phyloP scores from a whole-genome alignment of 176 grass and related monocot genomes.

The Pharus latifolius region DNA sequence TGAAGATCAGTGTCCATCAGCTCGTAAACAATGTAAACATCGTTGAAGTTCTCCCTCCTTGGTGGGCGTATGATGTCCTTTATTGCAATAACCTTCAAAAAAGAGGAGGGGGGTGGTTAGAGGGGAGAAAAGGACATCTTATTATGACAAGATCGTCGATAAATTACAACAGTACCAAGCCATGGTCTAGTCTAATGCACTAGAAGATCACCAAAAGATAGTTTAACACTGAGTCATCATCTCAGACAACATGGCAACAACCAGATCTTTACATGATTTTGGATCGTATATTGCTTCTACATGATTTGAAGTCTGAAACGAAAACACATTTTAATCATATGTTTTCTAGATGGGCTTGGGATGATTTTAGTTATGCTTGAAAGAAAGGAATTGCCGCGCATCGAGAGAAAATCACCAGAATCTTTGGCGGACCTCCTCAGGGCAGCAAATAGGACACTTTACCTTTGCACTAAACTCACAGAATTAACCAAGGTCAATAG shows the following conservation, averaged over 20 bases:
- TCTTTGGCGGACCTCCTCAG: constrained; percentile 21
- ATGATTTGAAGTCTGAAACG: no score
- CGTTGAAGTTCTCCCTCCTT: constrained; percentile 86
- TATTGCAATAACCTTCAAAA: constrained; percentile 68
- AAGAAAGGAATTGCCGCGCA: neutral
- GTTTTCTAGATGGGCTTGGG: no score
- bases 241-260: neutral
- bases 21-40: constrained; percentile 93
- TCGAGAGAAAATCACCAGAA: constrained; percentile 44
- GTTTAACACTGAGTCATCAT: neutral
- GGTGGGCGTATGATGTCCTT: constrained; percentile 98
- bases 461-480: constrained; percentile 35
- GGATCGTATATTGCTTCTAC: neutral
- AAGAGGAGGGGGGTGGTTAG: no score
- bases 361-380: no score
- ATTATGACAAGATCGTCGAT: no score
- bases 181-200: neutral
- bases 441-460: neutral
- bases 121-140: no score
- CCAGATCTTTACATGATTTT: neutral
- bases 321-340: no score
- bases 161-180: neutral
- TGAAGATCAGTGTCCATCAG: constrained; percentile 98
- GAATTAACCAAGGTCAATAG: constrained; percentile 24
- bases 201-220: neutral